These are phyloP conservation scores for Aspergillus versicolor DNA, from an alignment of 2,329 filamentous ascomycete genomes.

Conservation along the genomic window DNA sequence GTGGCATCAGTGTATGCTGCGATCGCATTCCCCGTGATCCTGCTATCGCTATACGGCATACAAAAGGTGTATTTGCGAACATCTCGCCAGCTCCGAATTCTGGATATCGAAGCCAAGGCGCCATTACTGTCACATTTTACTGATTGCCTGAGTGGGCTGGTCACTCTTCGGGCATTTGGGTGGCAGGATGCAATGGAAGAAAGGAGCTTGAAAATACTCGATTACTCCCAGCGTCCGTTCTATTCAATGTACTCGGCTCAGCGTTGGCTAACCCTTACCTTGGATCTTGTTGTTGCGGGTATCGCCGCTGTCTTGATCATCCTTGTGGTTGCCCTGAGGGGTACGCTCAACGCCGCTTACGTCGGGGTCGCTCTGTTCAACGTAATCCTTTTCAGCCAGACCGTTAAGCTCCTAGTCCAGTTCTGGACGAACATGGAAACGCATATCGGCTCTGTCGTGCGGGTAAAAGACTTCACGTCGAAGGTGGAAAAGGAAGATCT, in stretches of 20 bases:
- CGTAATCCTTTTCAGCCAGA: constrained; percentile 54
- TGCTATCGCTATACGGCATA: constrained; percentile 48
- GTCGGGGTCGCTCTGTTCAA: constrained; percentile 56
- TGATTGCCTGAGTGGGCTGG: constrained; percentile 56
- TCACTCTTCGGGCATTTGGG: constrained; percentile 57
- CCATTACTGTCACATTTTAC: constrained; percentile 59
- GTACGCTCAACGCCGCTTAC: constrained; percentile 47
- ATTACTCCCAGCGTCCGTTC: constrained; percentile 56
- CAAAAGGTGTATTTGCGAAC: constrained; percentile 62
- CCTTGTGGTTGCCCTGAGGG: constrained; percentile 47
- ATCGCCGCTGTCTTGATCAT: constrained; percentile 51
- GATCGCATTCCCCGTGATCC: constrained; percentile 52
- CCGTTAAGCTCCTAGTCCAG: constrained; percentile 51
- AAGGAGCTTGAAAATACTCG: constrained; percentile 50
- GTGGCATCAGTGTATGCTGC: constrained; percentile 49
- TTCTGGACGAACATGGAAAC: constrained; percentile 61
- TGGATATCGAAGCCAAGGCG: constrained; percentile 63
- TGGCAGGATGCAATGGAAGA: constrained; percentile 50
- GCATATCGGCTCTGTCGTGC: constrained; percentile 55
- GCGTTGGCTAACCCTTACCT: constrained; percentile 55
- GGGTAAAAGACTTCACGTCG: constrained; percentile 54
- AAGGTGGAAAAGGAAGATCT: constrained; percentile 47
- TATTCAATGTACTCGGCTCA: constrained; percentile 60
- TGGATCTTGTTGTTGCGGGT: constrained; percentile 51
- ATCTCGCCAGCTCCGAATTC: constrained; percentile 58